Percentiles rank a stretch among this genome's conserved stretches.
phyloP scores from a whole-genome alignment of 352 stramenopile species.

The Nothophytophthora sp. region DNA sequence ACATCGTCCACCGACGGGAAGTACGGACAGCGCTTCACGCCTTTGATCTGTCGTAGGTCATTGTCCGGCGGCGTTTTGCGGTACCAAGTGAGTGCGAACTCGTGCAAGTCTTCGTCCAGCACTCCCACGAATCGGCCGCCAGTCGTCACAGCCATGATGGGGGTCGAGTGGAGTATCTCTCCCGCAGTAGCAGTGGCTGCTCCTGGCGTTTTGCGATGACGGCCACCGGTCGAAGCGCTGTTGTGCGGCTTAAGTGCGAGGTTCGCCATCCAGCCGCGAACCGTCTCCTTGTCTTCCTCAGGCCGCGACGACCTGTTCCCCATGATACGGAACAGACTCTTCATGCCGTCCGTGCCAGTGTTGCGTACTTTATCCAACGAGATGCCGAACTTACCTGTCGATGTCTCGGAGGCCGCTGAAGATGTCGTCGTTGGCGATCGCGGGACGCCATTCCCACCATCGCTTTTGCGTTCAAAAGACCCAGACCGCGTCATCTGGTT shows the following conservation, averaged over 20 bases:
- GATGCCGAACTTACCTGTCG: slow-evolving; percentile 45
- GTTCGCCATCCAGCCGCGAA: slow-evolving; percentile 62
- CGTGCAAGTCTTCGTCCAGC: slow-evolving; percentile 56
- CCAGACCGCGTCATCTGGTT: slow-evolving; percentile 45
- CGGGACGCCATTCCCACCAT: slow-evolving; percentile 1
- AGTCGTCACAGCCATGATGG: slow-evolving; percentile 54
- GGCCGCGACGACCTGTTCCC: slow-evolving; percentile 44
- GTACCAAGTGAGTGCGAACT: slow-evolving; percentile 75
- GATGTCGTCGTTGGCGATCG: slow-evolving; percentile 19
- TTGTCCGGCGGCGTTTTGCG: slow-evolving; percentile 46
- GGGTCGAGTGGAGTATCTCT: slow-evolving; percentile 48
- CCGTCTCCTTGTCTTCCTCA: slow-evolving; percentile 62
- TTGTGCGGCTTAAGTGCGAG: slow-evolving; percentile 50
- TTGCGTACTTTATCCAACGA: slow-evolving; percentile 67
- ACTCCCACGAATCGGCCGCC: slow-evolving; percentile 53
- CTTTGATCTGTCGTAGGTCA: slow-evolving; percentile 72
- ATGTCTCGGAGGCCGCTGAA: slow-evolving; percentile 19
- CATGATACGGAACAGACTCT: slow-evolving; percentile 80
- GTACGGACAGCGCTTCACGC: slow-evolving; percentile 53
- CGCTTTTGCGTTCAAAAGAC: slow-evolving; percentile 60
- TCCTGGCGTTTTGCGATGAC: slow-evolving; percentile 24
- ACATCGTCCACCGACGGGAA: slow-evolving; percentile 78
- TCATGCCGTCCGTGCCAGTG: slow-evolving; percentile 59
- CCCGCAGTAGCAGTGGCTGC: slow-evolving; percentile 9
- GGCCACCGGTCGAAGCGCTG: slow-evolving; percentile 17